These are phyloP conservation scores for Gentiana macrophylla DNA, from an alignment of 257 asterid genomes.

Conservation along the genomic window DNA sequence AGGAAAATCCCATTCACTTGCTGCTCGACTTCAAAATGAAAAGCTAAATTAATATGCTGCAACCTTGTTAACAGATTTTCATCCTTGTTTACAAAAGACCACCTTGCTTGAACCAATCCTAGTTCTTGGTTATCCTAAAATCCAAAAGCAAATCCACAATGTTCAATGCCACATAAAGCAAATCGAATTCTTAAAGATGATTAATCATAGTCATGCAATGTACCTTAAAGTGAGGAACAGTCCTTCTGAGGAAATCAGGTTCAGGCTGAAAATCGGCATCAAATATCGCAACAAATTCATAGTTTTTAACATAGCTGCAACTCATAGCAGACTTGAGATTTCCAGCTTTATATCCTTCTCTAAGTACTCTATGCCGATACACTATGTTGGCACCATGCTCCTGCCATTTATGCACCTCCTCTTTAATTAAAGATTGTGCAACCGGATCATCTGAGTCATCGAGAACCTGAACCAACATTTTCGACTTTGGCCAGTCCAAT, in stretches of 20 bases:
- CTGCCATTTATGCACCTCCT: slow-evolving; percentile 86
- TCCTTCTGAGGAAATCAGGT: slow-evolving; percentile 64
- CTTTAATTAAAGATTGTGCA: slow-evolving; percentile 53
- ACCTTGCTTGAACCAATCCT: slow-evolving; percentile 95
- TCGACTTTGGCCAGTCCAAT: slow-evolving; percentile 85
- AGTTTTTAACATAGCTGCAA: slow-evolving; percentile 80
- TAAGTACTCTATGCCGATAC: slow-evolving; percentile 71
- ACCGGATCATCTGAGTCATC: slow-evolving; percentile 84
- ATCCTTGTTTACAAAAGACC: slow-evolving; percentile 96
- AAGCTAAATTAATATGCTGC: slow-evolving; percentile 85
- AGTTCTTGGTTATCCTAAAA: slow-evolving; percentile 80
- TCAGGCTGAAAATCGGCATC: slow-evolving; percentile 94
- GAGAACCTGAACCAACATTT: slow-evolving; percentile 66
- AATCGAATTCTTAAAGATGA: not conserved
- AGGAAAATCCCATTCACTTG: slow-evolving; percentile 83
- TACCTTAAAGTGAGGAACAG: slow-evolving; percentile 91
- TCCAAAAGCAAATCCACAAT: not conserved
- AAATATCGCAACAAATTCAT: slow-evolving; percentile 85
- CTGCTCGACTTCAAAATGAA: slow-evolving; percentile 96
- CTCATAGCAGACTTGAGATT: slow-evolving; percentile 90
- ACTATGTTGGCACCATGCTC: slow-evolving; percentile 65
- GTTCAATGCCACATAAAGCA: not conserved
- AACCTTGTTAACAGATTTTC: slow-evolving; percentile 79
- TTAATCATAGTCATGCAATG: not conserved
- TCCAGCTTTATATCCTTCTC: slow-evolving; percentile 96